phyloP scores from a whole-genome alignment of 1,284 basidiomycete species.

The Malassezia sympodialis region DNA sequence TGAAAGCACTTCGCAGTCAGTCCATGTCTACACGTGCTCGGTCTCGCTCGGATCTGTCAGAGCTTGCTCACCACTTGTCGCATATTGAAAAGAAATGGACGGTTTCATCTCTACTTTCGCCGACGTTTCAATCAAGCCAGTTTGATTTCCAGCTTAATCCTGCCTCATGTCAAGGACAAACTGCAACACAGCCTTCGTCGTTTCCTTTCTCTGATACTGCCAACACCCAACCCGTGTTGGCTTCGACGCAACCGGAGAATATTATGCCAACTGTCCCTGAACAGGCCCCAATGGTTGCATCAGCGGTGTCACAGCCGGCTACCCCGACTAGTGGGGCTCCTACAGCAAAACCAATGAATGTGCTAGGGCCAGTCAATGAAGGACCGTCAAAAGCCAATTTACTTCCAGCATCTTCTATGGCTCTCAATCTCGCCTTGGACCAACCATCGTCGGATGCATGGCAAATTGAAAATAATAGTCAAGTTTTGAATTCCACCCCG shows the following conservation, averaged over 20 bases:
- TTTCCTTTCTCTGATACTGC: background rate
- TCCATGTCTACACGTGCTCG: background rate
- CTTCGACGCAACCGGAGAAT: background rate
- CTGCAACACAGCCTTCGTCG: background rate
- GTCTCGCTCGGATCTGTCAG: background rate
- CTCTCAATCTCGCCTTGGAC: background rate
- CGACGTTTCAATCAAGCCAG: background rate
- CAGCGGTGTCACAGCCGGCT: background rate
- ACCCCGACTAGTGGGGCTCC: background rate
- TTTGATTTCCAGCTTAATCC: background rate
- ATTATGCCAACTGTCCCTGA: background rate
- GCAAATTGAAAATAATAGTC: background rate
- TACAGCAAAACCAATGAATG: background rate
- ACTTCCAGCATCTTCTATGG: background rate
- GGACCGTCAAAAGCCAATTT: background rate
- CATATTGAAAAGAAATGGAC: background rate
- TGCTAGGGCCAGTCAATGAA: background rate
- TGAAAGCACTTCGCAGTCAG: slow-evolving; percentile 1
- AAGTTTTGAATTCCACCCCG: background rate
- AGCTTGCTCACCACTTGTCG: background rate
- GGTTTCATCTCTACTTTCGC: background rate
- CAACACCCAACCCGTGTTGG: background rate
- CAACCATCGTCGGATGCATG: background rate
- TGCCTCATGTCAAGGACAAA: background rate
- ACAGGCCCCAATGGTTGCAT: background rate